A percentile compares a stretch with the other conserved stretches of the same genome.
Evolutionary conservation across 148 eudicot species (phyloP).

Genomic region (Rheum nobile): DNA sequence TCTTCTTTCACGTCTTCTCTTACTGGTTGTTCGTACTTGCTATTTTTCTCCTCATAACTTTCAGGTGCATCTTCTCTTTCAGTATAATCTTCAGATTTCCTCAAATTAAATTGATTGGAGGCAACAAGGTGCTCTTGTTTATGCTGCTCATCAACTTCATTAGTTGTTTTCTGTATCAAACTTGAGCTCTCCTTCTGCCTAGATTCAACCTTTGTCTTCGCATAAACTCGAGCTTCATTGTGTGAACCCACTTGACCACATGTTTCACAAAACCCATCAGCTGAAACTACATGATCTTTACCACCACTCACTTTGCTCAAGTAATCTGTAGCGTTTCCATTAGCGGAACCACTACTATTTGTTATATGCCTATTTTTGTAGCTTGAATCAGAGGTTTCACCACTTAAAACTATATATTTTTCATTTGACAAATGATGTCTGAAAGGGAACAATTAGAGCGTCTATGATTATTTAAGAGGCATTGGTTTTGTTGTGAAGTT

Average conservation of each 20-base stretch:
- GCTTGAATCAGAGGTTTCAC: constrained; percentile 28
- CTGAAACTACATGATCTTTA: constrained; percentile 14
- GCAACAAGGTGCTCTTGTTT: constrained; percentile 14
- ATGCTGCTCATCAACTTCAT: constrained; percentile 18
- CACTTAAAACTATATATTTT: constrained; percentile 13
- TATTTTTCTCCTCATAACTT: constrained; percentile 15
- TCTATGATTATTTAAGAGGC: too few relatives aligned
- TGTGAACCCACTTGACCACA: constrained; percentile 21
- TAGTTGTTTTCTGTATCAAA: constrained; percentile 8
- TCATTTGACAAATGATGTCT: too few relatives aligned
- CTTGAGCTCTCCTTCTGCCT: constrained; percentile 27
- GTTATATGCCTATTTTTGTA: constrained; percentile 21
- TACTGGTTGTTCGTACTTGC: too few relatives aligned
- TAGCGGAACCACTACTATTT: constrained; percentile 17
- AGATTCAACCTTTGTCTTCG: constrained; percentile 23
- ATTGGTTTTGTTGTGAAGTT: too few relatives aligned
- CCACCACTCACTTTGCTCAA: constrained; percentile 15
- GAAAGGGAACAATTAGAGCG: too few relatives aligned
- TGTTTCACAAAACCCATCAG: constrained; percentile 21
- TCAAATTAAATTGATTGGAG: constrained; percentile 18
- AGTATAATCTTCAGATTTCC: constrained; percentile 22
- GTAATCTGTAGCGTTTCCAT: constrained; percentile 17
- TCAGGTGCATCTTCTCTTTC: constrained; percentile 15
- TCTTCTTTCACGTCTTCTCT: too few relatives aligned
- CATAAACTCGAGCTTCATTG: constrained; percentile 14